Evolutionary conservation across 768 basidiomycete genomes (phyloP).

Genomic region (Boletus edulis): DNA sequence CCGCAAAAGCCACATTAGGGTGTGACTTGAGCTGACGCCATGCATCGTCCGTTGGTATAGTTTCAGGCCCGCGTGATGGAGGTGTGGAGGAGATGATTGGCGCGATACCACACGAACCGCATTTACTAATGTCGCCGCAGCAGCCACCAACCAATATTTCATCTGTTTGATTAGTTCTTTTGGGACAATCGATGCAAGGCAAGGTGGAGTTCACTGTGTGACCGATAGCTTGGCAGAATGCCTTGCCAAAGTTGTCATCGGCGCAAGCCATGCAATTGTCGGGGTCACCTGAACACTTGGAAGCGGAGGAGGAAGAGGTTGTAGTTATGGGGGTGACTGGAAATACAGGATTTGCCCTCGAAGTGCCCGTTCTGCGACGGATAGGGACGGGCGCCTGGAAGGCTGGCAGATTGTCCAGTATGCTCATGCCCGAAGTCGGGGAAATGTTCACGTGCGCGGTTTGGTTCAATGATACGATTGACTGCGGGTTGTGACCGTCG

Average conservation of each 20-base stretch:
- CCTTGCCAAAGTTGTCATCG: slow-evolving; percentile 83
- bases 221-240: slow-evolving; percentile 78
- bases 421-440: slow-evolving; percentile 43
- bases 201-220: slow-evolving; percentile 52
- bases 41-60: slow-evolving; percentile 77
- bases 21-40: slow-evolving; percentile 86
- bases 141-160: slow-evolving; percentile 33
- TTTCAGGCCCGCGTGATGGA: slow-evolving; percentile 36
- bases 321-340: slow-evolving; percentile 40
- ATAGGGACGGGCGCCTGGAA: slow-evolving; percentile 84
- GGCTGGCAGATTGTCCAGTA: slow-evolving; percentile 72
- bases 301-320: slow-evolving; percentile 26
- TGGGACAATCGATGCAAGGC: slow-evolving; percentile 58
- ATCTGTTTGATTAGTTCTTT: slow-evolving; percentile 28
- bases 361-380: slow-evolving; percentile 48
- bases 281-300: slow-evolving; percentile 81
- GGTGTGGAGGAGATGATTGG: slow-evolving; percentile 27
- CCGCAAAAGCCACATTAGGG: slow-evolving; percentile 84
- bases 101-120: slow-evolving; percentile 32
- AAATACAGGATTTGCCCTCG: slow-evolving; percentile 51
- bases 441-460: slow-evolving; percentile 28
- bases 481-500: slow-evolving; percentile 9
- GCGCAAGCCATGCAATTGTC: slow-evolving; percentile 83
- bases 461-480: slow-evolving; percentile 22
- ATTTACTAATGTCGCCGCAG: slow-evolving; percentile 35